Evolutionary conservation across 768 basidiomycete genomes (phyloP).

Genomic region (Tremella fuciformis): DNA sequence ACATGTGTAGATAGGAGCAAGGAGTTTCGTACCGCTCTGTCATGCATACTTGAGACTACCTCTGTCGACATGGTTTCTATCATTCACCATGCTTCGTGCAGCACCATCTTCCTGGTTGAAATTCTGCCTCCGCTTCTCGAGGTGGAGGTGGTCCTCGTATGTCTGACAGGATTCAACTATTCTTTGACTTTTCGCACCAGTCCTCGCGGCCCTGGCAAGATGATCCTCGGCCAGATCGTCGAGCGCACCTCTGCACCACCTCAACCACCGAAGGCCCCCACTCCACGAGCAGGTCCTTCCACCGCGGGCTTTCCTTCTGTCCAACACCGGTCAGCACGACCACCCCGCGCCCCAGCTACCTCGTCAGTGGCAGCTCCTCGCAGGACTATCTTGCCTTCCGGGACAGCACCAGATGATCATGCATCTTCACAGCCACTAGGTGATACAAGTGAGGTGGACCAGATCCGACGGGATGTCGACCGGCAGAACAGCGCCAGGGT

Average conservation of each 20-base stretch:
- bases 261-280: conserved; percentile 35
- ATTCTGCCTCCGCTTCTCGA: too few species aligned
- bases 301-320: conserved; percentile 51
- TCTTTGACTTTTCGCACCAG: neutral
- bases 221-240: conserved; percentile 38
- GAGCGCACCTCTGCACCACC: conserved; percentile 25
- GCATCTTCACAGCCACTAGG: too few species aligned
- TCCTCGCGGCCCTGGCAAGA: neutral
- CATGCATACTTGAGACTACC: too few species aligned
- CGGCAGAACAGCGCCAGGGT: conserved; percentile 27
- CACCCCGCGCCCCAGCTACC: neutral
- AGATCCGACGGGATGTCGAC: conserved; percentile 24
- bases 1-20: conserved; percentile 14
- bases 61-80: too few species aligned
- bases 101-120: too few species aligned
- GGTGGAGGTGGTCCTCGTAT: too few species aligned
- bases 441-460: conserved; percentile 15
- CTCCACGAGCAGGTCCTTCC: conserved; percentile 43
- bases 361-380: conserved; percentile 14
- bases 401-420: too few species aligned
- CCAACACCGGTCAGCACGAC: neutral
- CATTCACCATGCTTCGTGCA: too few species aligned
- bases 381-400: neutral
- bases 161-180: neutral
- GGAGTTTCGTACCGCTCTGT: neutral